Evolutionary conservation across 2,329 filamentous ascomycete species (phyloP), one percentile per base, ranked within the genome.

Genomic region (Macrophomina phaseolina): DNA sequence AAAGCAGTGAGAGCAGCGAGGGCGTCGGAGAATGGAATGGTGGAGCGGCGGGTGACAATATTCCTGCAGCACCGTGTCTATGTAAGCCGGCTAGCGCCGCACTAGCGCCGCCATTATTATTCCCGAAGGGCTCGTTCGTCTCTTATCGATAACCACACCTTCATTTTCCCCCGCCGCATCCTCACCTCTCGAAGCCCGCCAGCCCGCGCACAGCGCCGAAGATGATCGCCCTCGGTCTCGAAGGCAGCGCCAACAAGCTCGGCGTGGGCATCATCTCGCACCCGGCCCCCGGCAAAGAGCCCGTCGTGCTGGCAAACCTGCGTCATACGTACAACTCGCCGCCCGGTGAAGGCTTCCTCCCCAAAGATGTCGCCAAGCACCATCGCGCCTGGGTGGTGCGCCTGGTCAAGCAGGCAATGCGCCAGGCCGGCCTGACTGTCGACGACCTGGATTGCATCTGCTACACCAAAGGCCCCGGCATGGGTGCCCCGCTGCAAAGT

Each of bases 241-340:
- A 99, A 84, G 94, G 95, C 78, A 97, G 93, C 67, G 95, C 95
- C 80, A 99, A 99, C 85, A 99, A 99, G 81, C 89, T 99, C 63
- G 95, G 94, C 71, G 90, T 98, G 67, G 95, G 95, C 75, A 84
- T 99, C 67, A 97, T 99, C 78, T 87, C 89, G 30, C 95, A 98
- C 82, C 85, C 89, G 3, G 73, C 81, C 69, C 75, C 81, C 8
- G 75, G 76, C 66, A 73, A 77, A 52, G 66, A 80, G 73, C 79
- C 81, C 34, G 81, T 84, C 68, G 77, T 99, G 76, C 92, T 99
- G 71, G 90, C 94, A 76, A 99, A 99, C 82, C 86, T 99, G 71
- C 91, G 95, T 65, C 91, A 98, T 82, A 99, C 95, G 23, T 99
- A 94, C 82, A 86, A 90, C 73, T 92, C 94, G 52, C 94, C 95